Percentiles rank a stretch among this genome's conserved stretches.
Evolutionary conservation across 257 asterid species (phyloP).

Genomic region (Linaria vulgaris): DNA sequence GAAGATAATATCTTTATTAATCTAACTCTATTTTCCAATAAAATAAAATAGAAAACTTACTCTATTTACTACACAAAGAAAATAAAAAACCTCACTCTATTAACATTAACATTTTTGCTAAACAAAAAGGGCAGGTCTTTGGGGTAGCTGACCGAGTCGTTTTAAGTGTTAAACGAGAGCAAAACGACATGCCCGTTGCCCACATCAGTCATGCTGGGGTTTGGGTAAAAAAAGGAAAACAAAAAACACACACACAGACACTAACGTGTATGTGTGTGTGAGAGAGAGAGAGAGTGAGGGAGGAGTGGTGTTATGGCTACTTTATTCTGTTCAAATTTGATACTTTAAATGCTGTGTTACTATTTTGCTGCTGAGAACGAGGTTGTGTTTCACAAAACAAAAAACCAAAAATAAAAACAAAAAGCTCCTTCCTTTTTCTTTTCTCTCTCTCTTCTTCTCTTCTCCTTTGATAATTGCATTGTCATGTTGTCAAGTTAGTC

Average conservation of each 20-base stretch:
- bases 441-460: conserved; percentile 26
- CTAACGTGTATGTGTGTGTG: conserved; percentile 46
- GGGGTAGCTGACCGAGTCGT: conserved; percentile 39
- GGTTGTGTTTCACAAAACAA: conserved; percentile 45
- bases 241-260: conserved; percentile 28
- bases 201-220: conserved; percentile 38
- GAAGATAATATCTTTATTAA: no score
- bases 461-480: conserved; percentile 47
- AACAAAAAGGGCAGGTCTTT: conserved; percentile 40
- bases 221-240: conserved; percentile 34
- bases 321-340: conserved; percentile 83
- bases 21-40: no score
- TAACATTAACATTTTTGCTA: no score
- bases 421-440: conserved; percentile 25
- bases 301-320: conserved; percentile 35
- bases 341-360: conserved; percentile 54
- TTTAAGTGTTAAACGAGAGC: conserved; percentile 24
- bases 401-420: conserved; percentile 30
- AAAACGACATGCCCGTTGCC: conserved; percentile 55
- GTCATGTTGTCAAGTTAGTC: conserved; percentile 52
- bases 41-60: no score
- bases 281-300: conserved; percentile 36
- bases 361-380: conserved; percentile 57
- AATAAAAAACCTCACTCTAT: no score
- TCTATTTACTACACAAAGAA: no score